A percentile compares a stretch with the other conserved stretches of the same genome.
Evolutionary conservation across 805 yeast species (phyloP).

Genomic region (Tanozyma kutaoensis): DNA sequence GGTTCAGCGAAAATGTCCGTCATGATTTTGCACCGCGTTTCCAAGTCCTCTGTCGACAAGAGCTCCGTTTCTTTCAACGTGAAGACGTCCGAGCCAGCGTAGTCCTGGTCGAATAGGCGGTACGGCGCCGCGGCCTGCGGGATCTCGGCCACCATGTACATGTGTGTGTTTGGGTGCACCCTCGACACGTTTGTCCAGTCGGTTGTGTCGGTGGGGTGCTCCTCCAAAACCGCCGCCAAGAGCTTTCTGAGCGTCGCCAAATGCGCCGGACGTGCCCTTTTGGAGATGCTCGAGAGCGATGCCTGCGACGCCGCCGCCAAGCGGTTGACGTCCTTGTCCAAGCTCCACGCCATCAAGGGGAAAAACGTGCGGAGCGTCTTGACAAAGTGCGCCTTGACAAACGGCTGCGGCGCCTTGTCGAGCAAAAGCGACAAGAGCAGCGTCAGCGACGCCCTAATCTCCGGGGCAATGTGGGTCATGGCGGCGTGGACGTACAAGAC

Average conservation of each 20-base stretch:
- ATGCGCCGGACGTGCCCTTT: conserved; percentile 27
- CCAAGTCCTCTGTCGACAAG: conserved; percentile 46
- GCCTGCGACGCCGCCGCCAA: conserved; percentile 20
- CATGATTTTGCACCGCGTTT: conserved; percentile 40
- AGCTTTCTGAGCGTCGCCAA: conserved; percentile 29
- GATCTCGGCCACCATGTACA: conserved; percentile 35
- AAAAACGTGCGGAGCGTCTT: conserved; percentile 57
- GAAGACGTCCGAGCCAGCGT: conserved; percentile 12
- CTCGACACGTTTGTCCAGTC: conserved; percentile 6
- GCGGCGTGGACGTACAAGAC: conserved; percentile 77
- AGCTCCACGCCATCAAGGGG: conserved; percentile 65
- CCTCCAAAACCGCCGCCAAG: conserved; percentile 28
- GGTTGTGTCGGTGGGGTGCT: conserved; percentile 7
- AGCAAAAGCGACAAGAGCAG: conserved; percentile 50
- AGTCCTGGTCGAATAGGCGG: conserved; percentile 38
- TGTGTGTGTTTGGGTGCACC: conserved; percentile 33
- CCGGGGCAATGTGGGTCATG: conserved; percentile 82
- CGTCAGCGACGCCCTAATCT: conserved; percentile 64
- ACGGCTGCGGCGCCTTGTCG: conserved; percentile 36
- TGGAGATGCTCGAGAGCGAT: conserved; percentile 17
- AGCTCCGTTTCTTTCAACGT: conserved; percentile 26
- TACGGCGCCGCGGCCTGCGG: conserved; percentile 57
- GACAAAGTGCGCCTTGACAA: conserved; percentile 52
- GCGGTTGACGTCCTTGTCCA: conserved; percentile 22
- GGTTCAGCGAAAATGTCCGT: conserved; percentile 38